Conservation (phyloP, 352 stramenopile genomes). For the Phytophthora pisi region DNA sequence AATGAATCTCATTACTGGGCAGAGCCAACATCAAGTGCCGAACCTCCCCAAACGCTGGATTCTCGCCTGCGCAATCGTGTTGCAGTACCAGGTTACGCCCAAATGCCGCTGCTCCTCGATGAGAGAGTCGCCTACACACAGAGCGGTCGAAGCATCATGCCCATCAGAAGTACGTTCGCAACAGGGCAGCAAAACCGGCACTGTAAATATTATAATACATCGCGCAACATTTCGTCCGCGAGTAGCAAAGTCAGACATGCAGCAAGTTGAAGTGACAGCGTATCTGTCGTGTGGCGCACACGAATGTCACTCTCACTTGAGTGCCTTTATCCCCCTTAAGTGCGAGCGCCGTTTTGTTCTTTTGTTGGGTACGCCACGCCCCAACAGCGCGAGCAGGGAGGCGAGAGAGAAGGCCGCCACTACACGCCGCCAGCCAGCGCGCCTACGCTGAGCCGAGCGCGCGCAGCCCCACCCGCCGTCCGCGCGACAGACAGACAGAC, state of each 20-base stretch:
- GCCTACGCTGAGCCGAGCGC: not conserved
- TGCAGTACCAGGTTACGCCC: too few species aligned
- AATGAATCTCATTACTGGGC: not conserved
- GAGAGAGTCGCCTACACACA: too few species aligned
- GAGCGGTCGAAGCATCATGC: not conserved
- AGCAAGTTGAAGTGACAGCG: not conserved
- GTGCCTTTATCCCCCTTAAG: slow-evolving; percentile 2
- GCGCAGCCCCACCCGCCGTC: not conserved
- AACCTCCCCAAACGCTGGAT: not conserved
- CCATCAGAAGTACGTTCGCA: not conserved
- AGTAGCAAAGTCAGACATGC: too few species aligned
- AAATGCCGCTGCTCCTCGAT: too few species aligned
- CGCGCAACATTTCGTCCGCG: too few species aligned
- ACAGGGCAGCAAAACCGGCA: not conserved
- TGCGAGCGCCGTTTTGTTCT: slow-evolving; percentile 26
- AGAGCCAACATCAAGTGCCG: not conserved
- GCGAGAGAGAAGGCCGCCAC: not conserved
- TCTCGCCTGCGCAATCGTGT: too few species aligned
- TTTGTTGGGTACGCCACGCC: slow-evolving; percentile 23
- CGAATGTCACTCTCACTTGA: slow-evolving; percentile 7
- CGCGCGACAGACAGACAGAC: too few species aligned
- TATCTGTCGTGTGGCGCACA: not conserved
- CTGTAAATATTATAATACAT: too few species aligned
- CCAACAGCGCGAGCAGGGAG: not conserved
- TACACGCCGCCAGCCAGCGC: not conserved